Conservation (phyloP, 495 filamentous ascomycete genomes). For the Xylaria sp. region DNA sequence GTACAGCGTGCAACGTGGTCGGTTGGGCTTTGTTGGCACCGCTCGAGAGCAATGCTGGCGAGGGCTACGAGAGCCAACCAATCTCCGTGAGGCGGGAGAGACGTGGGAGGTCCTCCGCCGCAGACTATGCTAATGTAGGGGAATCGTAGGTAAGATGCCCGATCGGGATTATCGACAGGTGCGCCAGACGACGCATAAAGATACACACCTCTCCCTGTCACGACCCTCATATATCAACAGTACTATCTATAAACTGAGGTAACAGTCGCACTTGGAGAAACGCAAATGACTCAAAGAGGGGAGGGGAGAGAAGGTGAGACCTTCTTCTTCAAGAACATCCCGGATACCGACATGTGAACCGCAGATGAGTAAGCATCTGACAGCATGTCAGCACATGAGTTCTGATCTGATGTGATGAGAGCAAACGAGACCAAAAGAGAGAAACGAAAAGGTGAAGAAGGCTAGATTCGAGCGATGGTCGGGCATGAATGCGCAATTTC, state of each 20-base stretch:
- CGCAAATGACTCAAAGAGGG: neutral
- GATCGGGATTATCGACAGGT: neutral
- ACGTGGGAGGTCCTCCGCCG: constrained; percentile 10
- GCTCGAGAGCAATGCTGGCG: constrained; percentile 4
- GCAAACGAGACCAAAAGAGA: neutral
- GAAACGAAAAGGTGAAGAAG: neutral
- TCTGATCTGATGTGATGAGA: neutral
- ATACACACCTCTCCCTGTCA: constrained; percentile 3
- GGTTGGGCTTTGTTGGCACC: constrained; percentile 29
- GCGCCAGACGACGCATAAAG: neutral
- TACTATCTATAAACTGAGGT: constrained; percentile 8
- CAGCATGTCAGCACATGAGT: neutral
- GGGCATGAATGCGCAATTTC: too few species aligned
- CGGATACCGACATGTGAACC: constrained; percentile 16
- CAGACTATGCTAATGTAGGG: neutral
- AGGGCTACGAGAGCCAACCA: constrained; percentile 21
- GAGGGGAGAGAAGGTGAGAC: neutral
- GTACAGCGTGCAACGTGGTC: constrained; percentile 27
- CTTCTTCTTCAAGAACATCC: neutral
- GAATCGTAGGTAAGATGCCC: neutral
- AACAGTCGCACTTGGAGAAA: neutral
- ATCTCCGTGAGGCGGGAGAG: constrained; percentile 20
- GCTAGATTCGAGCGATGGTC: too few species aligned
- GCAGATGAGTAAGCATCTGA: constrained; percentile 7
- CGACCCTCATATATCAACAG: neutral